phyloP scores from a whole-genome alignment of 495 filamentous ascomycete species.

The Annulohypoxylon stygium region DNA sequence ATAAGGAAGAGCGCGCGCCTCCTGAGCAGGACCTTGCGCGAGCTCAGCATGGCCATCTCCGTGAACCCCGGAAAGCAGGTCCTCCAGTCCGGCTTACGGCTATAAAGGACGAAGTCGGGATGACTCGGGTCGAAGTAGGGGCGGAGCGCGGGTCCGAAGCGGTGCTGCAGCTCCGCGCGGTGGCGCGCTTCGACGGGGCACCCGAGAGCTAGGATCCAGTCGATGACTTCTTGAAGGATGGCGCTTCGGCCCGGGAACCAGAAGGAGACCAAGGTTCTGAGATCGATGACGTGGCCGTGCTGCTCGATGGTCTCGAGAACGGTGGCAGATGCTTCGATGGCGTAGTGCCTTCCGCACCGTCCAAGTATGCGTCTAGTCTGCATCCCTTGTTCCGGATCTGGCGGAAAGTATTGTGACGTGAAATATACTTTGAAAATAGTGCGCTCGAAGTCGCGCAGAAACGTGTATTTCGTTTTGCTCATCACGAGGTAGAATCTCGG shows the following conservation, averaged over 20 bases:
- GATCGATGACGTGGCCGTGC: slow-evolving; percentile 10
- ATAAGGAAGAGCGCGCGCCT: no score
- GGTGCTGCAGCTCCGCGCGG: slow-evolving; percentile 17
- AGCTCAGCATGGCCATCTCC: no score
- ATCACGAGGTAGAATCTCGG: slow-evolving; percentile 20
- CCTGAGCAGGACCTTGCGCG: no score
- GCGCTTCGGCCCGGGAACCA: slow-evolving; percentile 31
- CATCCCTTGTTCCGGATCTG: not conserved
- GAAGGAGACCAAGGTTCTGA: slow-evolving; percentile 23
- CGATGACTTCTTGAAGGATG: slow-evolving; percentile 31
- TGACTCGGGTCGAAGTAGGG: slow-evolving; percentile 26
- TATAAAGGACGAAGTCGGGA: slow-evolving; percentile 6
- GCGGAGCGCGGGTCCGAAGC: slow-evolving; percentile 15
- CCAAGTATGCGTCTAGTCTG: slow-evolving; percentile 3
- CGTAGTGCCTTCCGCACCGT: not conserved
- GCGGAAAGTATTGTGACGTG: not conserved
- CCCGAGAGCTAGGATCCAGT: slow-evolving; percentile 34
- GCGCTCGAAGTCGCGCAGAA: no score
- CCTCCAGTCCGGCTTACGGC: no score
- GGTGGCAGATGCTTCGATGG: not conserved
- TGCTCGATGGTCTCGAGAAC: not conserved
- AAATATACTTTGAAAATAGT: slow-evolving; percentile 1
- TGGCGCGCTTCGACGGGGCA: slow-evolving; percentile 12
- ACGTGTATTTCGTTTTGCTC: not conserved
- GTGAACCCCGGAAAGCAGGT: no score